phyloP scores from a whole-genome alignment of 257 asterid genomes.

The Gentiana dahurica region DNA sequence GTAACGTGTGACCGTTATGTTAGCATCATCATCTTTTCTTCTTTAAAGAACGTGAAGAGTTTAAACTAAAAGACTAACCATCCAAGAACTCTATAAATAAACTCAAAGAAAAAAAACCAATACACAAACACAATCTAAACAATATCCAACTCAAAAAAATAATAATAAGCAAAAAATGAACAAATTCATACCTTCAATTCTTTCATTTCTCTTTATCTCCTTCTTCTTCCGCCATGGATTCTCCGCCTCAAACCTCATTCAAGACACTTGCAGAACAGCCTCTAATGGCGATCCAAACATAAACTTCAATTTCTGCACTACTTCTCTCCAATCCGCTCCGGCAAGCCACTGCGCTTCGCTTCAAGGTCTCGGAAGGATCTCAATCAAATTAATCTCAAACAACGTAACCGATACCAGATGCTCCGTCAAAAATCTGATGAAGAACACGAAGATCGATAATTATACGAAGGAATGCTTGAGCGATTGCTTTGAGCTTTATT shows the following conservation, averaged over 20 bases:
- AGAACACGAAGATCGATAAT: conserved; percentile 17
- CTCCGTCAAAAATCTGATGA: conserved; percentile 25
- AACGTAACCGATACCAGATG: conserved; percentile 57
- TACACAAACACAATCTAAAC: neutral
- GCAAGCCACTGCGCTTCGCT: conserved; percentile 45
- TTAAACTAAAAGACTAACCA: too few species aligned
- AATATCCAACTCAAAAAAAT: neutral
- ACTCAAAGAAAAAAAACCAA: neutral
- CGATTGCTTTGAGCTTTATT: conserved; percentile 45
- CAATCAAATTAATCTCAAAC: conserved; percentile 32
- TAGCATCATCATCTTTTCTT: too few species aligned
- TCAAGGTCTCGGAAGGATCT: conserved; percentile 36
- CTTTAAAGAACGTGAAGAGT: too few species aligned
- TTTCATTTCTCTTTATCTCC: conserved; percentile 11
- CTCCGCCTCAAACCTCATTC: conserved; percentile 22
- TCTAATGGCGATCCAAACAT: conserved; percentile 34
- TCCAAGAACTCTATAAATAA: too few species aligned
- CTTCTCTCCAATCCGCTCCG: conserved; percentile 60
- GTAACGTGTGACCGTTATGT: too few species aligned
- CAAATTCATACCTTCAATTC: conserved; percentile 8
- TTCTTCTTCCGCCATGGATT: conserved; percentile 11
- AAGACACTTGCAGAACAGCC: conserved; percentile 29
- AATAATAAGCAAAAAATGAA: conserved; percentile 5
- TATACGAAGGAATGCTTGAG: conserved; percentile 21
- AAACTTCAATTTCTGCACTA: conserved; percentile 40